Evolutionary conservation across 176 grass and related monocot species (phyloP).

Genomic region (Triticum aestivum): IWGSC_CS_RefSeq_v2.1 NC_057800.1:674917949-674918448

Average conservation of each 20-base stretch:
- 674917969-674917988: constrained; percentile 21
- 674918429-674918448: constrained; percentile 3
- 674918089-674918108: not conserved
- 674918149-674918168: constrained; percentile 13
- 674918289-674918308: constrained; percentile 53
- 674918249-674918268: constrained; percentile 83
- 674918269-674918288: constrained; percentile 85
- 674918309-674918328: constrained; percentile 36
- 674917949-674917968: constrained; percentile 66
- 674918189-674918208: not conserved
- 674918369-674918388: constrained; percentile 47
- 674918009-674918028: too few relatives aligned
- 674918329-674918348: constrained; percentile 34
- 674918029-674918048: not conserved
- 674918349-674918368: constrained; percentile 68
- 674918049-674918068: not conserved
- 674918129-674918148: not conserved
- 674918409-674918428: not conserved
- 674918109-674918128: not conserved
- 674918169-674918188: constrained; percentile 18
- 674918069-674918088: not conserved
- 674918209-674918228: not conserved
- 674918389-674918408: constrained; percentile 13
- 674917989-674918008: too few relatives aligned
- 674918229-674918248: constrained; percentile 29